Evolutionary conservation across 2,329 filamentous ascomycete genomes (phyloP).

Genomic region (Aspergillus floridensis): DNA sequence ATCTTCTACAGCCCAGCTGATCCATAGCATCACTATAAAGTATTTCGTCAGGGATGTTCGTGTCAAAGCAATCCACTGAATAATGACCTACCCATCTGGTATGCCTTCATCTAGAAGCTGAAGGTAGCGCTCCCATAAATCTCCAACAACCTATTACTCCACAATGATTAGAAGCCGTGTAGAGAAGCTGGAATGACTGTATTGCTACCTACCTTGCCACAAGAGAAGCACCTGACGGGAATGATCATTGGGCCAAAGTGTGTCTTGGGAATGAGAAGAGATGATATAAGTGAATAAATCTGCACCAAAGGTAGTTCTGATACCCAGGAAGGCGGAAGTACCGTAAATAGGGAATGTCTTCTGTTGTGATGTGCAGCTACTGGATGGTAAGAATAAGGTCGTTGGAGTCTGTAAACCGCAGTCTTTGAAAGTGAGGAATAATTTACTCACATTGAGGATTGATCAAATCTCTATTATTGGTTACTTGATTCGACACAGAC

Average conservation of each 20-base stretch:
- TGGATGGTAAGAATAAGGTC: not conserved
- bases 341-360: too few species aligned
- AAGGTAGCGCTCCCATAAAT: slow-evolving; percentile 96
- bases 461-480: not conserved
- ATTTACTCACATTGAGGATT: not conserved
- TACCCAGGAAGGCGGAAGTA: too few species aligned
- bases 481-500: not conserved
- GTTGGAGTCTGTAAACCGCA: not conserved
- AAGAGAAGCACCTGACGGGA: slow-evolving; percentile 96
- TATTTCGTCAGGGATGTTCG: slow-evolving; percentile 11
- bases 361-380: not conserved
- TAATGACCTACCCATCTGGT: slow-evolving; percentile 65
- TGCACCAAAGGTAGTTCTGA: not conserved
- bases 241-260: slow-evolving; percentile 73
- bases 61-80: not conserved
- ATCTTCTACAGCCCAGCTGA: slow-evolving; percentile 85
- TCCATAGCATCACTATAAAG: slow-evolving; percentile 84
- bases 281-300: not conserved
- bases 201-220: slow-evolving; percentile 74
- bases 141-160: slow-evolving; percentile 74
- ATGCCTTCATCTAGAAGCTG: slow-evolving; percentile 77
- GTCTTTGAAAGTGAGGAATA: not conserved
- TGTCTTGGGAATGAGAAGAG: not conserved
- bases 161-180: slow-evolving; percentile 12
- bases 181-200: not conserved